Percentiles rank a stretch among this genome's conserved stretches.
These are phyloP conservation scores for Leucocoprinus gongylophorus DNA, from an alignment of 1,284 basidiomycete species.

Conservation along the genomic window DNA sequence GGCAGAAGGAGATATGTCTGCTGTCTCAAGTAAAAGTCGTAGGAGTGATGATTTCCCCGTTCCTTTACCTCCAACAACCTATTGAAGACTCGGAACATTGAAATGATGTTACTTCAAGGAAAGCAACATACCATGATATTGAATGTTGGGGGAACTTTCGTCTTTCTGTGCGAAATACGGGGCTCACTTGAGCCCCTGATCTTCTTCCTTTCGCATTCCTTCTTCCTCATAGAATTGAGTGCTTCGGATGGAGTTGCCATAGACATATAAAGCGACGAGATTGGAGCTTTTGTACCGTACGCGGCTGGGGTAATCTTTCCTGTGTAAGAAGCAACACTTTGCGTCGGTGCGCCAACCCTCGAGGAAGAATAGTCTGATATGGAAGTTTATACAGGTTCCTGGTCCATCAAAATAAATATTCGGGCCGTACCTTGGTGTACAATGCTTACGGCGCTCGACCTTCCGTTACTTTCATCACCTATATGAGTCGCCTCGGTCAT, in stretches of 20 bases:
- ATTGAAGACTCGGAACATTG: slow-evolving; percentile 5
- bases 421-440: slow-evolving; percentile 53
- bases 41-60: slow-evolving; percentile 74
- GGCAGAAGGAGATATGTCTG: slow-evolving; percentile 65
- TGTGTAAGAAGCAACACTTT: slow-evolving; percentile 25
- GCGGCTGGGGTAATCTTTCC: slow-evolving; percentile 27
- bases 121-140: slow-evolving; percentile 62
- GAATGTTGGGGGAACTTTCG: slow-evolving; percentile 66
- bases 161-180: slow-evolving; percentile 52
- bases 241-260: slow-evolving; percentile 42
- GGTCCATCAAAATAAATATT: slow-evolving; percentile 48
- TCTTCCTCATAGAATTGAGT: slow-evolving; percentile 11
- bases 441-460: slow-evolving; percentile 5
- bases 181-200: slow-evolving; percentile 30
- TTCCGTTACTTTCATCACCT: background rate
- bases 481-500: background rate
- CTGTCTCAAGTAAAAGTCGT: slow-evolving; percentile 64
- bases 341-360: slow-evolving; percentile 7
- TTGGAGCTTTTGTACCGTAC: slow-evolving; percentile 35
- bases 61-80: slow-evolving; percentile 74
- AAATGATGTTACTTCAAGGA: slow-evolving; percentile 10
- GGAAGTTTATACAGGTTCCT: slow-evolving; percentile 58
- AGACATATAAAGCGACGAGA: slow-evolving; percentile 64
- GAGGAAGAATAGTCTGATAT: slow-evolving; percentile 22
- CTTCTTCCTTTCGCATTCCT: slow-evolving; percentile 44